Conservation (phyloP, 129 eudicot species). For the Flaveria brownii region DNA sequence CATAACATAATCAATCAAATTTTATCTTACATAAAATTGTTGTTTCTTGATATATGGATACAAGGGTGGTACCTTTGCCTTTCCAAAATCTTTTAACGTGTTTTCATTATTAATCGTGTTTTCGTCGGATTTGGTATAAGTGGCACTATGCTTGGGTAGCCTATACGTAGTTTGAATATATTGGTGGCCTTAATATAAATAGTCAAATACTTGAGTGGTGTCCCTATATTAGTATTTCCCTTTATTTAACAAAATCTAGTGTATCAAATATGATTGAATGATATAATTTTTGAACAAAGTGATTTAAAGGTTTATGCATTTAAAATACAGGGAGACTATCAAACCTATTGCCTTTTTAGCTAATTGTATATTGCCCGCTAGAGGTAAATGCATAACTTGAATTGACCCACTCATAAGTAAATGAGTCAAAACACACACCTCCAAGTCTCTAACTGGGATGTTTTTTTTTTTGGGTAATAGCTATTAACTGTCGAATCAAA, state of each 20-base stretch:
- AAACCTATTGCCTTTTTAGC: slow-evolving; percentile 3
- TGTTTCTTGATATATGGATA: neutral
- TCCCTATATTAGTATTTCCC: neutral
- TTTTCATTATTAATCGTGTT: neutral
- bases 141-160: neutral
- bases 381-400: neutral
- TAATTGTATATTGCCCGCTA: neutral
- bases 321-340: neutral
- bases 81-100: neutral
- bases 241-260: neutral
- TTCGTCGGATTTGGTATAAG: neutral
- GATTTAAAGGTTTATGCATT: slow-evolving; percentile 8
- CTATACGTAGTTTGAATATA: neutral
- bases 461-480: neutral
- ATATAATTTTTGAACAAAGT: neutral
- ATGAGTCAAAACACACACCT: neutral
- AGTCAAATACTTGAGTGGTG: neutral
- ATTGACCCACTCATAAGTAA: neutral
- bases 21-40: neutral
- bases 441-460: neutral
- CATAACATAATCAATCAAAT: too few species aligned
- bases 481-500: neutral
- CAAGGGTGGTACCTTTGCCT: neutral
- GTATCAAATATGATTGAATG: neutral
- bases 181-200: neutral